These are phyloP conservation scores for Termitomyces sp. DNA, from an alignment of 768 basidiomycete species.

Conservation along the genomic window DNA sequence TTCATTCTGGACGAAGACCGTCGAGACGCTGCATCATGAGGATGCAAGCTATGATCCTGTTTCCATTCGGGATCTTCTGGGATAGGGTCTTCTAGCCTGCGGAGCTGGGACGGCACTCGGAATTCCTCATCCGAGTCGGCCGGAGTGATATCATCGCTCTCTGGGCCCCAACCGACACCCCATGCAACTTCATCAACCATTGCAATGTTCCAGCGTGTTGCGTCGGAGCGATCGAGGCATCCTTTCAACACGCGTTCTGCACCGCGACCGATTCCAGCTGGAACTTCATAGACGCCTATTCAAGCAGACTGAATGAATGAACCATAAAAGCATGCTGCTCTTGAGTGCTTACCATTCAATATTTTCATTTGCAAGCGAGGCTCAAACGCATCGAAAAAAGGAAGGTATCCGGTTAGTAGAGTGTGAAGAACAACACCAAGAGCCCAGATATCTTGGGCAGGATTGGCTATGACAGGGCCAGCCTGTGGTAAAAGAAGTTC, in stretches of 20 bases:
- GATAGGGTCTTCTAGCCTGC: conserved; percentile 12
- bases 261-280: conserved; percentile 48
- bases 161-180: conserved; percentile 68
- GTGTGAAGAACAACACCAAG: conserved; percentile 87
- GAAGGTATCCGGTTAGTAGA: conserved; percentile 78
- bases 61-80: conserved; percentile 19
- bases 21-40: conserved; percentile 30
- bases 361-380: conserved; percentile 92
- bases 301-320: conserved; percentile 8
- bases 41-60: conserved; percentile 20
- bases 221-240: conserved; percentile 64
- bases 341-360: conserved; percentile 54
- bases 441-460: conserved; percentile 95
- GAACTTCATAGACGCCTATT: conserved; percentile 60
- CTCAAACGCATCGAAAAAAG: conserved; percentile 87
- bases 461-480: conserved; percentile 38
- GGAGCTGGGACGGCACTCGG: conserved; percentile 21
- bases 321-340: neutral
- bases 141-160: conserved; percentile 38
- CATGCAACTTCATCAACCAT: conserved; percentile 79
- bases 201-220: conserved; percentile 71
- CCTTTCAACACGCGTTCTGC: conserved; percentile 71
- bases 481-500: conserved; percentile 71
- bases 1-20: conserved; percentile 35
- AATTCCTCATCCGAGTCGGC: conserved; percentile 24